These are phyloP conservation scores for Aspergillus leporis DNA, from an alignment of 495 filamentous ascomycete genomes.

Conservation along the genomic window DNA sequence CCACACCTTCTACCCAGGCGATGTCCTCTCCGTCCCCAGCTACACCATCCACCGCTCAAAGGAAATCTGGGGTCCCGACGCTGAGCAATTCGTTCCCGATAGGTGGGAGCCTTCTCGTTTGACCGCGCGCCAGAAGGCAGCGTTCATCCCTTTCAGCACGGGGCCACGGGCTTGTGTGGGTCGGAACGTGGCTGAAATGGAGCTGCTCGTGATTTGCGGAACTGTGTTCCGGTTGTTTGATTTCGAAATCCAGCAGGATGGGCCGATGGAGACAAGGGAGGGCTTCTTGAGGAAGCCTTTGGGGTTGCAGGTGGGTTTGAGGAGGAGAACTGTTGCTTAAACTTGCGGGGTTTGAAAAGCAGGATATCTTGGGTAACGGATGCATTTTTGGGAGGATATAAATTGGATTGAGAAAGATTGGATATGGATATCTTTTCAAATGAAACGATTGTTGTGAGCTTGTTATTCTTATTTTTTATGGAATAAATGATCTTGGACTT, in stretches of 20 bases:
- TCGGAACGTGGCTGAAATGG: constrained; percentile 90
- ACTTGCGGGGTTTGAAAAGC: no score
- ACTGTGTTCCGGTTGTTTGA: constrained; percentile 77
- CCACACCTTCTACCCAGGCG: constrained; percentile 70
- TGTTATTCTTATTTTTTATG: no score
- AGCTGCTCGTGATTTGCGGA: constrained; percentile 76
- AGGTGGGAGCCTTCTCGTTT: constrained; percentile 61
- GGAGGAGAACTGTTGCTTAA: constrained; percentile 18
- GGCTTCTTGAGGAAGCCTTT: constrained; percentile 90
- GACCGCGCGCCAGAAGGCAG: constrained; percentile 67
- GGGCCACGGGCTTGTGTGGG: constrained; percentile 84
- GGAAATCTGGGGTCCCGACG: constrained; percentile 78
- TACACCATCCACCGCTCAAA: constrained; percentile 85
- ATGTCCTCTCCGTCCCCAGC: constrained; percentile 79
- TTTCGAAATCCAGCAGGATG: constrained; percentile 67
- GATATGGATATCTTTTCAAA: no score
- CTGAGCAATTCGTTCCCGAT: constrained; percentile 80
- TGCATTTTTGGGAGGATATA: no score
- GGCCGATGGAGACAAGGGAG: constrained; percentile 74
- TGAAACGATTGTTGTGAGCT: no score
- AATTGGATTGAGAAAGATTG: no score
- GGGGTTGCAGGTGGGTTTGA: constrained; percentile 70
- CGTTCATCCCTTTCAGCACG: constrained; percentile 84
- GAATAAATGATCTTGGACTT: no score
- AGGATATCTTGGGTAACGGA: no score